These are phyloP conservation scores for Gleditsia sinensis DNA, from an alignment of 306 rosid species.

Conservation along the genomic window DNA sequence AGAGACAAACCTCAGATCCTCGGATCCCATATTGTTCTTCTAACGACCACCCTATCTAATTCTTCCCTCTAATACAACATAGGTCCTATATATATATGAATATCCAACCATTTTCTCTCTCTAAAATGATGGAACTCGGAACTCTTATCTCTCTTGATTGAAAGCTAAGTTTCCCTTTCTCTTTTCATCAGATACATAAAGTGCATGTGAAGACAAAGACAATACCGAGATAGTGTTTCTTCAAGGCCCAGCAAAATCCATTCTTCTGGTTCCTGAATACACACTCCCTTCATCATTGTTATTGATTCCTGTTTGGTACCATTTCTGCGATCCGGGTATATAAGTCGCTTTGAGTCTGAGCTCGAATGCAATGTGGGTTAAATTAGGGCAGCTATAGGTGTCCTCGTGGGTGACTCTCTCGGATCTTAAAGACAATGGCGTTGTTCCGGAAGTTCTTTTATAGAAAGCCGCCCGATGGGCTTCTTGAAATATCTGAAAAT, in stretches of 20 bases:
- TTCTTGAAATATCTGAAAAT: conserved; percentile 88
- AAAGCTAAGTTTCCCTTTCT: conserved; percentile 68
- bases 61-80: conserved; percentile 29
- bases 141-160: conserved; percentile 62
- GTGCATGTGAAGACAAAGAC: conserved; percentile 64
- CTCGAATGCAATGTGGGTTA: conserved; percentile 49
- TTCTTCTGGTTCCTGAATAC: conserved; percentile 58
- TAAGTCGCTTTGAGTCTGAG: conserved; percentile 28
- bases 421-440: conserved; percentile 76
- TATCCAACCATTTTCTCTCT: conserved; percentile 37
- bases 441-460: conserved; percentile 88
- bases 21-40: conserved; percentile 44
- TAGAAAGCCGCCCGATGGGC: conserved; percentile 98
- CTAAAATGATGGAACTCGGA: conserved; percentile 15
- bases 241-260: conserved; percentile 71
- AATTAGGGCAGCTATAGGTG: conserved; percentile 41
- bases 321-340: conserved; percentile 39
- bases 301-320: conserved; percentile 36
- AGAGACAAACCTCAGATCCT: conserved; percentile 65
- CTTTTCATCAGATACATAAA: conserved; percentile 34
- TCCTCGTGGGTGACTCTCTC: conserved; percentile 30
- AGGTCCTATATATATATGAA: conserved; percentile 26
- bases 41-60: conserved; percentile 29
- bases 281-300: conserved; percentile 56
- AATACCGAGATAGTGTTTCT: conserved; percentile 55